These are phyloP conservation scores for Solanum tarijense DNA, from an alignment of 257 asterid genomes.

Conservation along the genomic window DNA sequence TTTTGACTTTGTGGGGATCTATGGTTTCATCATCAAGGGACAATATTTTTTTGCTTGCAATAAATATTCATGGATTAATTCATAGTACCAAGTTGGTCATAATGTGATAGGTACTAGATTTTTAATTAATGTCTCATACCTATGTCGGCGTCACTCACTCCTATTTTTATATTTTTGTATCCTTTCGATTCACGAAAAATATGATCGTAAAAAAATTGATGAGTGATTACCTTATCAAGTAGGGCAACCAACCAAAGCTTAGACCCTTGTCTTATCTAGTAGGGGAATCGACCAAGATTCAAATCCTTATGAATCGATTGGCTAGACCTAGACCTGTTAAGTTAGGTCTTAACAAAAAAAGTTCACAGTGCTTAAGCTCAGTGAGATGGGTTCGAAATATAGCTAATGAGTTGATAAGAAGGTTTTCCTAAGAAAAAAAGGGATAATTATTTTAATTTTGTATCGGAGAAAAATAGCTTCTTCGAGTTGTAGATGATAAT, in stretches of 20 bases:
- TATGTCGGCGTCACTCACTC: background rate
- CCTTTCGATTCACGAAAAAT: background rate
- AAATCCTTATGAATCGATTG: background rate
- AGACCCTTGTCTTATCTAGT: background rate
- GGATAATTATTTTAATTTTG: too few relatives aligned
- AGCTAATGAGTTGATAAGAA: background rate
- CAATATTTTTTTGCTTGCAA: background rate
- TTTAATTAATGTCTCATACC: background rate
- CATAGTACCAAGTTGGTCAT: background rate
- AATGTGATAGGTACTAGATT: background rate
- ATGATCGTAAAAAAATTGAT: background rate
- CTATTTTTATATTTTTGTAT: background rate
- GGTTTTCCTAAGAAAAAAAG: too few relatives aligned
- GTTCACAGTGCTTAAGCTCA: too few relatives aligned
- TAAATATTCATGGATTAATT: background rate
- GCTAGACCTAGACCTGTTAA: too few relatives aligned
- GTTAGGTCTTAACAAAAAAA: background rate
- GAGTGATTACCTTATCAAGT: too few relatives aligned
- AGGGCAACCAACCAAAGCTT: background rate
- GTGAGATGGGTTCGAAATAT: too few relatives aligned
- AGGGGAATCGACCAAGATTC: background rate
- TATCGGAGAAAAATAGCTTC: too few relatives aligned
- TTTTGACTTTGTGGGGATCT: background rate
- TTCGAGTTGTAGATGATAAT: background rate
- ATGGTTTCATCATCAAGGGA: background rate